Evolutionary conservation across 805 yeast genomes (phyloP).

Genomic region (Cyberlindnera suaveolens): DNA sequence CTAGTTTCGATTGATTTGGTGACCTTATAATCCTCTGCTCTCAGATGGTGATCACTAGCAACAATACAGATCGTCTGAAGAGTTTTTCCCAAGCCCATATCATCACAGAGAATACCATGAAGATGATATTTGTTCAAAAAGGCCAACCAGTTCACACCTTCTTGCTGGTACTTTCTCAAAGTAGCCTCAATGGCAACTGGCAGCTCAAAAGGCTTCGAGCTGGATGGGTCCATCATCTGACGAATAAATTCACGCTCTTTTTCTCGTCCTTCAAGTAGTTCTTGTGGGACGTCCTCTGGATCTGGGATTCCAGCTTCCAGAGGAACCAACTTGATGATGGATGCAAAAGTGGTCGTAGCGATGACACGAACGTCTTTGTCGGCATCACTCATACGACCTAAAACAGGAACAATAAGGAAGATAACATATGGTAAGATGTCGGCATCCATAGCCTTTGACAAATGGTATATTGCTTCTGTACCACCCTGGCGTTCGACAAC

Average conservation of each 20-base stretch:
- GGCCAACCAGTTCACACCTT: constrained; percentile 97
- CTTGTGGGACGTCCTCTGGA: constrained; percentile 84
- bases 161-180: constrained; percentile 91
- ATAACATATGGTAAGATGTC: constrained; percentile 91
- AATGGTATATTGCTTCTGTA: constrained; percentile 83
- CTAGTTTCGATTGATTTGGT: constrained; percentile 62
- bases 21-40: constrained; percentile 59
- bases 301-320: constrained; percentile 96
- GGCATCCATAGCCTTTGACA: constrained; percentile 79
- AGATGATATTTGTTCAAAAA: constrained; percentile 90
- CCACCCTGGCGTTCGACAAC: constrained; percentile 84
- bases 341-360: constrained; percentile 95
- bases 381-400: constrained; percentile 97
- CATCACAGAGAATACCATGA: constrained; percentile 97
- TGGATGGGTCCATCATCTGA: constrained; percentile 96
- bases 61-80: constrained; percentile 95
- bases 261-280: constrained; percentile 81
- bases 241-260: constrained; percentile 89
- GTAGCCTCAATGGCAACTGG: constrained; percentile 94
- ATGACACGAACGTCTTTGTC: constrained; percentile 81
- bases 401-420: constrained; percentile 89
- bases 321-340: constrained; percentile 91
- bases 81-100: constrained; percentile 98
- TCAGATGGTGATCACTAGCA: constrained; percentile 87
- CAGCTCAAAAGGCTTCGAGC: constrained; percentile 77